phyloP scores from a whole-genome alignment of 2,329 filamentous ascomycete species.

The Lasiodiplodia sp. region DNA sequence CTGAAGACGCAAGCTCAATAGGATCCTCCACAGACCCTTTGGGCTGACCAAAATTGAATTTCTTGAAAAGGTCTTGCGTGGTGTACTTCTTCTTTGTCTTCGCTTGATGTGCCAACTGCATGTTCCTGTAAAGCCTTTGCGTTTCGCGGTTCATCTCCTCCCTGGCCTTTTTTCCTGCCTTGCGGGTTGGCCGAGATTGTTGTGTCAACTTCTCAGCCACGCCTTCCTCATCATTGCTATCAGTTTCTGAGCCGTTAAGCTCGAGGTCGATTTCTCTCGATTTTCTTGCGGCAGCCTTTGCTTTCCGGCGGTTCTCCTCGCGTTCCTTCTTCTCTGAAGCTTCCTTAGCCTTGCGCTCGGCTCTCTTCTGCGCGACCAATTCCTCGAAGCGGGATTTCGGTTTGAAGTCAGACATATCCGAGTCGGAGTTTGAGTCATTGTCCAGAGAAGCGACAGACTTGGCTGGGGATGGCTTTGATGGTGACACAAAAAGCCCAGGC shows the following conservation, averaged over 20 bases:
- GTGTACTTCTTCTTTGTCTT: constrained; percentile 88
- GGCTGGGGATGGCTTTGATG: constrained; percentile 43
- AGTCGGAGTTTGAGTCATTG: constrained; percentile 49
- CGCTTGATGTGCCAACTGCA: constrained; percentile 89
- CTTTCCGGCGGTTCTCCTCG: constrained; percentile 42
- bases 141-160: constrained; percentile 93
- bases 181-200: constrained; percentile 73
- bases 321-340: constrained; percentile 57
- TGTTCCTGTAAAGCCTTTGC: constrained; percentile 85
- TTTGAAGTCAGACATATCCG: constrained; percentile 52
- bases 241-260: constrained; percentile 52
- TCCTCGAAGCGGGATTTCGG: constrained; percentile 71
- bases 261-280: constrained; percentile 41
- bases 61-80: constrained; percentile 81
- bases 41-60: constrained; percentile 74
- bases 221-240: constrained; percentile 63
- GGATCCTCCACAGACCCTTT: constrained; percentile 30
- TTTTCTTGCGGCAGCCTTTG: constrained; percentile 30
- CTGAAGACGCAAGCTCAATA: constrained; percentile 66
- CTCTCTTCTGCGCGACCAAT: constrained; percentile 75
- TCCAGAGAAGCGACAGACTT: constrained; percentile 42
- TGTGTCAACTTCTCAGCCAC: constrained; percentile 65
- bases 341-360: constrained; percentile 73
- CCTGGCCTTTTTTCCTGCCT: constrained; percentile 91
- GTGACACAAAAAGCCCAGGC: constrained; percentile 66